A percentile compares a stretch with the other conserved stretches of the same genome.
Conservation (phyloP, 352 stramenopile genomes). For the Phytophthora ohioensis region DNA sequence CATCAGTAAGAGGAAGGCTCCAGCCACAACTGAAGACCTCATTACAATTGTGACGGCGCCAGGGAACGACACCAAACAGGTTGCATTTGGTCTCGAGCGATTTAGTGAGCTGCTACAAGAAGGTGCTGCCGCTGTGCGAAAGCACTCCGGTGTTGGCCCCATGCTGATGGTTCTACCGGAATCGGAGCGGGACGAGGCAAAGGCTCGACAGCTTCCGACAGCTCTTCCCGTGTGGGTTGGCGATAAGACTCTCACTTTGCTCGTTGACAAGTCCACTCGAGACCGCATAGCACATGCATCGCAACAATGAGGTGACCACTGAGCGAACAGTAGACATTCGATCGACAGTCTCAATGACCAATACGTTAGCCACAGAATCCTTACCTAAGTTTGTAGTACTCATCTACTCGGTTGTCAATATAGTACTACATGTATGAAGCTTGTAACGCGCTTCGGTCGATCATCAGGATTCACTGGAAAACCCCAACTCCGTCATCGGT, state of each 20-base stretch:
- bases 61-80: conserved; percentile 32
- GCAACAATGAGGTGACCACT: conserved; percentile 13
- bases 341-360: background rate
- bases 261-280: conserved; percentile 62
- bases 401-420: conserved; percentile 38
- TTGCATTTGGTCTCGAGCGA: conserved; percentile 40
- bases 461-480: conserved; percentile 41
- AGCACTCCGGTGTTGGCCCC: conserved; percentile 51
- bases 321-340: background rate
- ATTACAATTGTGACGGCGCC: conserved; percentile 33
- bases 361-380: conserved; percentile 19
- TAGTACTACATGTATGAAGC: conserved; percentile 23
- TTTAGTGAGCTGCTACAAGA: conserved; percentile 52
- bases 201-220: conserved; percentile 25
- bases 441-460: conserved; percentile 50
- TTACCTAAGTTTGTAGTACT: conserved; percentile 7
- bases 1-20: conserved; percentile 76
- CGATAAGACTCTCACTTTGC: conserved; percentile 58
- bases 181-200: background rate
- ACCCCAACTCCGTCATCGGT: conserved; percentile 28
- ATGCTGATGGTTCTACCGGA: conserved; percentile 47
- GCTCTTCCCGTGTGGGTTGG: conserved; percentile 70
- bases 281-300: conserved; percentile 47
- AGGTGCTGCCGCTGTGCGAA: conserved; percentile 35
- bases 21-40: conserved; percentile 26